These are phyloP conservation scores for Helianthus annuus DNA, from an alignment of 129 eudicot species.

Conservation along the genomic window DNA sequence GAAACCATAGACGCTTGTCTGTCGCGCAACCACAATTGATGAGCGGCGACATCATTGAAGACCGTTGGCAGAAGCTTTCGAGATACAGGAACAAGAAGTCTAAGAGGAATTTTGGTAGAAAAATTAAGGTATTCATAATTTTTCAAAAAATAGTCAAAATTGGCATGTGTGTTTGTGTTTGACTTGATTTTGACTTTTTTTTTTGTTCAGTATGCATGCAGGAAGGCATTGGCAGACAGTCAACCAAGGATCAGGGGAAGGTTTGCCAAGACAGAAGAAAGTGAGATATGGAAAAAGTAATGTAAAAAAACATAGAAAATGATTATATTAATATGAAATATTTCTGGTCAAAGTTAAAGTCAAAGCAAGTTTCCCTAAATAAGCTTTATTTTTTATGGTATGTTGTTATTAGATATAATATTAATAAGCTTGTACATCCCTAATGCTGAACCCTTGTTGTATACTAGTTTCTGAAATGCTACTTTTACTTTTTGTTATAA, in stretches of 20 bases:
- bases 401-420: conserved; percentile 26
- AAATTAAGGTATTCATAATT: conserved; percentile 61
- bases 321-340: conserved; percentile 12
- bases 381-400: conserved; percentile 24
- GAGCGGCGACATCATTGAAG: conserved; percentile 36
- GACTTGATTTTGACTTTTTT: conserved; percentile 9
- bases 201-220: conserved; percentile 42
- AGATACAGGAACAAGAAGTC: conserved; percentile 89
- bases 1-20: conserved; percentile 16
- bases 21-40: conserved; percentile 21
- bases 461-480: conserved; percentile 16
- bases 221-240: conserved; percentile 46
- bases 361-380: conserved; percentile 29
- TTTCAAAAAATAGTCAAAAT: not conserved
- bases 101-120: conserved; percentile 89
- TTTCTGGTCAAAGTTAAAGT: conserved; percentile 20
- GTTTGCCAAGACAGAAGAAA: conserved; percentile 42
- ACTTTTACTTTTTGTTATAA: conserved; percentile 5
- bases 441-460: conserved; percentile 26
- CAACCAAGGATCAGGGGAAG: conserved; percentile 49
- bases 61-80: conserved; percentile 82
- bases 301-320: conserved; percentile 16
- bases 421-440: conserved; percentile 32
- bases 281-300: conserved; percentile 26
- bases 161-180: not conserved